Conservation (phyloP, 2,329 filamentous ascomycete genomes). For the Talaromyces albobiverticillius region DNA sequence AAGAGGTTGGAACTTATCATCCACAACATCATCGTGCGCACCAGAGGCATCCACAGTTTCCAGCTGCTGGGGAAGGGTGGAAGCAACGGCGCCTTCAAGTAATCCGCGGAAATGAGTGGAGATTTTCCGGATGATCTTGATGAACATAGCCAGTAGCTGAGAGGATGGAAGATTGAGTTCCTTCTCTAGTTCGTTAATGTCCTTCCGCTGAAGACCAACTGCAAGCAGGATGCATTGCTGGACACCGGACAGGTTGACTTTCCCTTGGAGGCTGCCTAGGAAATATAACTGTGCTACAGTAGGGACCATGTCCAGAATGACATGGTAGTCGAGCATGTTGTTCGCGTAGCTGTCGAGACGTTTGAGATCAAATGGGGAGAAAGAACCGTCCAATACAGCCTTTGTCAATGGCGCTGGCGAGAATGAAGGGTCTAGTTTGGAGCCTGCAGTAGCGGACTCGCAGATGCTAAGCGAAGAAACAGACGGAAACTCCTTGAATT, state of each 20-base stretch:
- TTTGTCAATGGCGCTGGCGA: constrained; percentile 63
- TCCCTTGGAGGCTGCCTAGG: constrained; percentile 65
- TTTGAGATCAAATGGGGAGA: constrained; percentile 93
- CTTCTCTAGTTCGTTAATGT: constrained; percentile 73
- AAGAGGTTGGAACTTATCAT: constrained; percentile 68
- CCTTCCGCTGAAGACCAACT: constrained; percentile 86
- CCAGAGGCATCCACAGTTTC: constrained; percentile 47
- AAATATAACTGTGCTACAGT: constrained; percentile 82
- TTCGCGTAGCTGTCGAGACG: constrained; percentile 92
- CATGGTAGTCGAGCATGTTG: constrained; percentile 96
- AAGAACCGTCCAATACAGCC: constrained; percentile 68
- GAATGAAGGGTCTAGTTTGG: constrained; percentile 61
- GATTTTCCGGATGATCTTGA: constrained; percentile 90
- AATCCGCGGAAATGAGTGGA: constrained; percentile 73
- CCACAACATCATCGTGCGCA: constrained; percentile 66
- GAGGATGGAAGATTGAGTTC: constrained; percentile 72
- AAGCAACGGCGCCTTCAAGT: constrained; percentile 69
- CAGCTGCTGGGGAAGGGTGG: constrained; percentile 56
- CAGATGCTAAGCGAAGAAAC: constrained; percentile 81
- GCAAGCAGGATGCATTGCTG: constrained; percentile 87
- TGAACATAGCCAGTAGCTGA: constrained; percentile 93
- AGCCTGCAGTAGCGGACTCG: constrained; percentile 74
- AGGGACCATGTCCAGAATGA: constrained; percentile 90
- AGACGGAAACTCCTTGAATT: constrained; percentile 80
- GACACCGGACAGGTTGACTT: constrained; percentile 72